These are phyloP conservation scores for Tillandsia fasciculata DNA, from an alignment of 176 grass and related monocot species.

Conservation along the genomic window DNA sequence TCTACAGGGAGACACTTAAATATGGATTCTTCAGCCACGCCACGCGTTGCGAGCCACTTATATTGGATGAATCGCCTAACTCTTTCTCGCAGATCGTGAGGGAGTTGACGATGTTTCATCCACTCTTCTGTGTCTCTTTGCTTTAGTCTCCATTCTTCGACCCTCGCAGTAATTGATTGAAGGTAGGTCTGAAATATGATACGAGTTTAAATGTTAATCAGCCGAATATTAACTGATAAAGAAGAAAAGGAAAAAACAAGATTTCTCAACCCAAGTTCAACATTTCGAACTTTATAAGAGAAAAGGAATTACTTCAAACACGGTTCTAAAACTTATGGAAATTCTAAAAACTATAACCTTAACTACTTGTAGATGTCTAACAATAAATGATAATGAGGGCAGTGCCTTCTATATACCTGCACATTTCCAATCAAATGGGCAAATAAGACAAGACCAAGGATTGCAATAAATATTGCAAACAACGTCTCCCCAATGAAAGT, in stretches of 20 bases:
- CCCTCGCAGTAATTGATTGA: constrained; percentile 81
- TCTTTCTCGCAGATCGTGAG: constrained; percentile 52
- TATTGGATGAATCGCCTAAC: constrained; percentile 82
- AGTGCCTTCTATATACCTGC: constrained; percentile 34
- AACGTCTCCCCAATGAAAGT: constrained; percentile 91
- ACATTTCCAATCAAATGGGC: constrained; percentile 99
- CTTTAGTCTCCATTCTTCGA: constrained; percentile 98
- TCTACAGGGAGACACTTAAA: constrained; percentile 65
- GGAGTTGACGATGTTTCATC: constrained; percentile 95
- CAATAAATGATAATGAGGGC: background rate
- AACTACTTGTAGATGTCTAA: background rate
- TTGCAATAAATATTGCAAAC: constrained; percentile 83
- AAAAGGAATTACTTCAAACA: background rate
- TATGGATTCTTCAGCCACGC: constrained; percentile 88
- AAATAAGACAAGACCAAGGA: constrained; percentile 86
- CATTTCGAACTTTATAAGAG: no score
- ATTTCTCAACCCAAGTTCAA: no score
- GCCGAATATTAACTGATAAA: no score
- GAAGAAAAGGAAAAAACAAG: no score
- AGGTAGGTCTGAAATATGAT: constrained; percentile 61
- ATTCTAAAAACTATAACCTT: background rate
- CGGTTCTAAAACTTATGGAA: background rate
- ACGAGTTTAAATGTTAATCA: no score
- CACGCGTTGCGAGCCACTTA: constrained; percentile 94
- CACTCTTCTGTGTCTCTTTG: constrained; percentile 94